These are phyloP conservation scores for Aspergillus aculeatinus DNA, from an alignment of 2,329 filamentous ascomycete genomes.

Conservation along the genomic window DNA sequence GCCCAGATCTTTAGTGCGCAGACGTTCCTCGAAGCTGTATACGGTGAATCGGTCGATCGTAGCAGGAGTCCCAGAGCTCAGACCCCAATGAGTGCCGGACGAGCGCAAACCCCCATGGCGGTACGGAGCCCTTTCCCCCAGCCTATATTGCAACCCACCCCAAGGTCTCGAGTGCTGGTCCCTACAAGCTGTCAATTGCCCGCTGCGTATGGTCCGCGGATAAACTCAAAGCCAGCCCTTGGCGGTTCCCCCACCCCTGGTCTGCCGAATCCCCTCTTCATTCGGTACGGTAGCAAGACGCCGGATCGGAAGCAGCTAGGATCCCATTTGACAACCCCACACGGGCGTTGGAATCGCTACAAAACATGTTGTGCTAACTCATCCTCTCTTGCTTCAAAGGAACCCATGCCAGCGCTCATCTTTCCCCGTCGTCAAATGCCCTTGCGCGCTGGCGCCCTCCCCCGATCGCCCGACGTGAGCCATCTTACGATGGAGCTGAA, in stretches of 20 bases:
- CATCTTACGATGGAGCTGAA: constrained; percentile 67
- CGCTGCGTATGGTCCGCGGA: not conserved
- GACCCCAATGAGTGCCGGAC: constrained; percentile 62
- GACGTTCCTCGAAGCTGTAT: constrained; percentile 76
- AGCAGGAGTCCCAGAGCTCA: constrained; percentile 64
- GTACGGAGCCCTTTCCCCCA: constrained; percentile 41
- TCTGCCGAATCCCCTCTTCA: constrained; percentile 7
- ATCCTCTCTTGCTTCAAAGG: constrained; percentile 48
- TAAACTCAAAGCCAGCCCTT: not conserved
- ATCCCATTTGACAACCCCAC: constrained; percentile 24
- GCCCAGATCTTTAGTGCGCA: constrained; percentile 72
- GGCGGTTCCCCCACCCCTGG: constrained; percentile 2
- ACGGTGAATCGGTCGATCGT: constrained; percentile 63
- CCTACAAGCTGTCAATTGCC: not conserved
- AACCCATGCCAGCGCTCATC: constrained; percentile 57
- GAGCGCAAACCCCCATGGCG: constrained; percentile 46
- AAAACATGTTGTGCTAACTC: constrained; percentile 39
- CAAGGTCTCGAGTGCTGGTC: constrained; percentile 15
- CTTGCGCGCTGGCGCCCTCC: constrained; percentile 68
- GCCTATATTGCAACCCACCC: constrained; percentile 21
- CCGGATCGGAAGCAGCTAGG: constrained; percentile 15
- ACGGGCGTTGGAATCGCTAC: constrained; percentile 20
- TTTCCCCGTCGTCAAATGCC: constrained; percentile 59
- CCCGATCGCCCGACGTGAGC: constrained; percentile 72
- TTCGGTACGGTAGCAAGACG: constrained; percentile 11